These are phyloP conservation scores for Phylloporus scabripes DNA, from an alignment of 768 basidiomycete species.

Conservation along the genomic window DNA sequence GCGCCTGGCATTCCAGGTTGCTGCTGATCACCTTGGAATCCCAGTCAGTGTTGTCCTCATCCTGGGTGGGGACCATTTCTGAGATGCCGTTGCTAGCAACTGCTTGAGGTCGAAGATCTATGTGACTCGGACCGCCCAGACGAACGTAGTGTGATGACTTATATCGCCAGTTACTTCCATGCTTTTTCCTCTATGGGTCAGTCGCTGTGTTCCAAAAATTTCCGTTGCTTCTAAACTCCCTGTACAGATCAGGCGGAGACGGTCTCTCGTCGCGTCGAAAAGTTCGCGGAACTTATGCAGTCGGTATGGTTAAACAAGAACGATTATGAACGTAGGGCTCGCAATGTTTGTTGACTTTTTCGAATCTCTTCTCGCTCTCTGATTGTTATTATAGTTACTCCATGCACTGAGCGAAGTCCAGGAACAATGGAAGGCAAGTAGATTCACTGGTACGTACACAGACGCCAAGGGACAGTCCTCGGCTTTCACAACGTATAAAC, in stretches of 20 bases:
- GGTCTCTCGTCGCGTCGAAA: slow-evolving; percentile 87
- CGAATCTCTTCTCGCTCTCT: slow-evolving; percentile 2
- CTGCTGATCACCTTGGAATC: slow-evolving; percentile 84
- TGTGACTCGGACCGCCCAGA: slow-evolving; percentile 86
- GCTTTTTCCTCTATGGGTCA: slow-evolving; percentile 95
- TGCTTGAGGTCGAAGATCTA: slow-evolving; percentile 94
- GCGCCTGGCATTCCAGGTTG: slow-evolving; percentile 78
- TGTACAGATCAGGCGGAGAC: slow-evolving; percentile 87
- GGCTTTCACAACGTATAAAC: slow-evolving; percentile 75
- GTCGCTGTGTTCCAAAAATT: slow-evolving; percentile 16
- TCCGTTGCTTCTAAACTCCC: background rate
- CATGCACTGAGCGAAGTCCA: slow-evolving; percentile 62
- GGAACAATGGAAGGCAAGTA: slow-evolving; percentile 58
- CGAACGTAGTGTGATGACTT: slow-evolving; percentile 97
- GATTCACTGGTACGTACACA: slow-evolving; percentile 68
- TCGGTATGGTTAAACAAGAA: slow-evolving; percentile 83
- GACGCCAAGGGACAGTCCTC: slow-evolving; percentile 76
- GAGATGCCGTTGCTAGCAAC: slow-evolving; percentile 49
- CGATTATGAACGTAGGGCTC: slow-evolving; percentile 87
- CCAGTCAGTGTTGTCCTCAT: slow-evolving; percentile 52
- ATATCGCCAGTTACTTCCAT: slow-evolving; percentile 96
- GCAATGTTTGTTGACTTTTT: slow-evolving; percentile 42
- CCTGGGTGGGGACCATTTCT: slow-evolving; percentile 1
- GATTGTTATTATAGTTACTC: slow-evolving; percentile 46
- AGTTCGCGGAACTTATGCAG: slow-evolving; percentile 94